Conservation (phyloP, 306 rosid species). For the Leucaena leucocephala region DNA sequence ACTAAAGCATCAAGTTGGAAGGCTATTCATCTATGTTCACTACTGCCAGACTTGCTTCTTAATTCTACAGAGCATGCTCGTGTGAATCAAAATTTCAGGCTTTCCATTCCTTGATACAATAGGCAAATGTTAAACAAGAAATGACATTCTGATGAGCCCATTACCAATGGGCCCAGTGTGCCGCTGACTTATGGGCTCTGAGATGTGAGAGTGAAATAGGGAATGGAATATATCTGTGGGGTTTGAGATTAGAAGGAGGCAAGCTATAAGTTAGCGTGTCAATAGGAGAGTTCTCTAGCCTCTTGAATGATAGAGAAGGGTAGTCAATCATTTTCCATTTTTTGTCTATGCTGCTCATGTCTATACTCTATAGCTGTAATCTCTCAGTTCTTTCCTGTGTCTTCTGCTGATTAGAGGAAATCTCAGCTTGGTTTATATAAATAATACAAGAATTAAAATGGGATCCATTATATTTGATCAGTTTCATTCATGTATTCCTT, state of each 20-base stretch:
- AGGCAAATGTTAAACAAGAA: not conserved
- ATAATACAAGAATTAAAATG: not conserved
- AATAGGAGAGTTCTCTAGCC: not conserved
- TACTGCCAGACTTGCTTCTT: conserved; percentile 13
- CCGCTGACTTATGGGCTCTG: not conserved
- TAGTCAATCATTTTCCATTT: not conserved
- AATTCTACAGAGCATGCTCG: not conserved
- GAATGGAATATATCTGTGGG: not conserved
- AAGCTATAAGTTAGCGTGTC: not conserved
- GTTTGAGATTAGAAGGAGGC: not conserved
- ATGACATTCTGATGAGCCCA: not conserved
- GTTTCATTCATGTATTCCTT: conserved; percentile 15
- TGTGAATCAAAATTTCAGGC: not conserved
- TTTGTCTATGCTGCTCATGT: not conserved
- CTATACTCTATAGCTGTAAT: not conserved
- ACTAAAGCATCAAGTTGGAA: conserved; percentile 11
- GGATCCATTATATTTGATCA: not conserved
- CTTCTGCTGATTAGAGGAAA: not conserved
- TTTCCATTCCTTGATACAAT: not conserved
- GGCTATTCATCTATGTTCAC: not conserved
- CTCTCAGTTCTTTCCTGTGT: not conserved
- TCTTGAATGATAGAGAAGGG: not conserved
- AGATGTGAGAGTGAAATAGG: not conserved
- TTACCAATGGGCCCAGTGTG: not conserved
- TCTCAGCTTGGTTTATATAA: not conserved